Conservation (phyloP, 257 asterid species). For the Eustoma russellianum region DNA sequence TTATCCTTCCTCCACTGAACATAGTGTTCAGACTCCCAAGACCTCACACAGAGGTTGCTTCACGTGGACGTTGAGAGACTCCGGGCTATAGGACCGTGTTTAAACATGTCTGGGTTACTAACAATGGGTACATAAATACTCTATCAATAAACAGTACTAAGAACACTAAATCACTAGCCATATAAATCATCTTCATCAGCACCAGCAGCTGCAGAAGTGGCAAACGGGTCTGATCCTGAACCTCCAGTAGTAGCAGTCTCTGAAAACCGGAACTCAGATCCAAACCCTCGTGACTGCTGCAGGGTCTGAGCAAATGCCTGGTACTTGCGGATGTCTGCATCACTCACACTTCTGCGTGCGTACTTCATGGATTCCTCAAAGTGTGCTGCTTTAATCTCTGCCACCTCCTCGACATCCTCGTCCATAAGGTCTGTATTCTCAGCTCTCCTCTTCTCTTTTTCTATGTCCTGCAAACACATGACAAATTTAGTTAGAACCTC, state of each 20-base stretch:
- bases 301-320: conserved; percentile 59
- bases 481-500: not conserved
- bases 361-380: conserved; percentile 67
- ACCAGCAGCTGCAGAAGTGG: conserved; percentile 29
- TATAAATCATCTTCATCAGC: conserved; percentile 57
- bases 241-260: conserved; percentile 24
- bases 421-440: conserved; percentile 47
- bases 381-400: conserved; percentile 53
- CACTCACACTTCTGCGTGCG: conserved; percentile 61
- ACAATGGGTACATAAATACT: no score
- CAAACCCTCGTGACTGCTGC: conserved; percentile 63
- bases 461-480: conserved; percentile 36
- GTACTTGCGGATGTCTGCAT: conserved; percentile 66
- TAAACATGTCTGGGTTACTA: no score
- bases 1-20: no score
- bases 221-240: conserved; percentile 39
- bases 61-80: no score
- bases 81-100: no score
- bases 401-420: conserved; percentile 44
- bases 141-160: no score
- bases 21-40: no score
- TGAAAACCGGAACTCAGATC: conserved; percentile 53
- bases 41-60: no score
- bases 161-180: conserved; percentile 12
- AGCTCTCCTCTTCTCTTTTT: conserved; percentile 32